Base-by-base conservation (phyloP, 164 flowering plant genomes). In the Annona cherimola region DNA sequence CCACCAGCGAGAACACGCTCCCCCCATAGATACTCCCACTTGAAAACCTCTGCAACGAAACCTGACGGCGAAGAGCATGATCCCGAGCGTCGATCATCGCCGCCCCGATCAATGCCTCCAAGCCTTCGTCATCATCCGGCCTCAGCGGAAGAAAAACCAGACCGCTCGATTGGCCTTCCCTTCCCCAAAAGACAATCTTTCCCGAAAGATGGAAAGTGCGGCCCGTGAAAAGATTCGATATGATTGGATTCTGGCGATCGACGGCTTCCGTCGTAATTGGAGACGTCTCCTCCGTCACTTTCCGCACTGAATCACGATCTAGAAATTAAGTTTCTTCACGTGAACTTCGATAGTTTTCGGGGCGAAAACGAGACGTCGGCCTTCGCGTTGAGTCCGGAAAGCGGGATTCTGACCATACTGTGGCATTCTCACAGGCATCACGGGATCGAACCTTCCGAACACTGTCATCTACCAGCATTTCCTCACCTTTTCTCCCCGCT, bases 351-450 rank as follows among this genome's bases (percentile, higher is more conserved):
- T 35, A 71, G 73, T 76, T 50, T 81, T 82, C 41, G 71, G 19
- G 8, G 79, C 66, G 3, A 81, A 73, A 42, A 79, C 86, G 42
- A 74, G 71, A n/a, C 84, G 68, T 20, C 75, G 83, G 67, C 84
- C 89, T 5, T 89, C 89, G 76, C 86, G 88, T 73, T 85, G 91
- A 85, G 92, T 78, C 14, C 92, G 92, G 74, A 92, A 92, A 74
- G 87, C 77, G 85, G 86, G 87, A 42, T 93, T 89, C 42, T 88
- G 81, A 69, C 92, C 76, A 78, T 46, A 61, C 45, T 89, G 98
- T 79, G 93, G 96, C 98, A 93, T 93, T 78, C 78, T 82, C 76
- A 50, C 68, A 69, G 60, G 73, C 71, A 62, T 77, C 74, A 75
- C 68, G 62, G 50, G 74, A 26, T 71, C 12, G 45, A 26, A 11